Evolutionary conservation across 306 rosid genomes (phyloP).

Genomic region (Vachellia collinsii): DNA sequence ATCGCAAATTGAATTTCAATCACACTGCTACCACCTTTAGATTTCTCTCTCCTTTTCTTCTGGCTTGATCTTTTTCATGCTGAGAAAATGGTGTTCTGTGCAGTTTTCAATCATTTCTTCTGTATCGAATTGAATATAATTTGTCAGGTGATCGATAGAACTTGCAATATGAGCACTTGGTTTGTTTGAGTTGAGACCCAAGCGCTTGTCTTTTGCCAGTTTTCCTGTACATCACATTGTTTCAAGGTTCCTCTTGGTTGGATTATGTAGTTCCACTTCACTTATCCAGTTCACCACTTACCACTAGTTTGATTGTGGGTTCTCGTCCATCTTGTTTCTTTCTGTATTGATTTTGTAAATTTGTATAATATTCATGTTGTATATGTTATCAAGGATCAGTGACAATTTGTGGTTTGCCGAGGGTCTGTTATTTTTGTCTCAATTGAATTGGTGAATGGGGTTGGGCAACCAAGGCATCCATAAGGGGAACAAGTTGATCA

Average conservation of each 20-base stretch:
- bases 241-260: conserved; percentile 40
- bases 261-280: conserved; percentile 17
- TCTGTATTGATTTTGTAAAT: not conserved
- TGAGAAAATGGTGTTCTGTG: conserved; percentile 48
- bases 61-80: conserved; percentile 47
- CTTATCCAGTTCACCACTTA: conserved; percentile 12
- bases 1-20: conserved; percentile 31
- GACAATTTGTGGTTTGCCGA: not conserved
- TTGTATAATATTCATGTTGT: not conserved
- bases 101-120: conserved; percentile 51
- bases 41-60: conserved; percentile 13
- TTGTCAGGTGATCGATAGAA: conserved; percentile 49
- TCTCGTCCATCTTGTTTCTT: not conserved
- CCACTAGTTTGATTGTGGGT: not conserved
- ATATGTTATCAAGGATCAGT: not conserved
- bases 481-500: not conserved
- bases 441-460: conserved; percentile 5
- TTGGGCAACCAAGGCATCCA: not conserved
- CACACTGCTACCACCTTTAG: conserved; percentile 28
- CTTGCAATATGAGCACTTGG: conserved; percentile 40
- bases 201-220: conserved; percentile 38
- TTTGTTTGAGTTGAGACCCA: conserved; percentile 44
- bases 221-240: conserved; percentile 51
- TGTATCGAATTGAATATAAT: conserved; percentile 52
- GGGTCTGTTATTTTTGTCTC: not conserved